A percentile compares a stretch with the other conserved stretches of the same genome.
phyloP scores from a whole-genome alignment of 2,329 filamentous ascomycete genomes.

The Apiospora arundinis region DNA sequence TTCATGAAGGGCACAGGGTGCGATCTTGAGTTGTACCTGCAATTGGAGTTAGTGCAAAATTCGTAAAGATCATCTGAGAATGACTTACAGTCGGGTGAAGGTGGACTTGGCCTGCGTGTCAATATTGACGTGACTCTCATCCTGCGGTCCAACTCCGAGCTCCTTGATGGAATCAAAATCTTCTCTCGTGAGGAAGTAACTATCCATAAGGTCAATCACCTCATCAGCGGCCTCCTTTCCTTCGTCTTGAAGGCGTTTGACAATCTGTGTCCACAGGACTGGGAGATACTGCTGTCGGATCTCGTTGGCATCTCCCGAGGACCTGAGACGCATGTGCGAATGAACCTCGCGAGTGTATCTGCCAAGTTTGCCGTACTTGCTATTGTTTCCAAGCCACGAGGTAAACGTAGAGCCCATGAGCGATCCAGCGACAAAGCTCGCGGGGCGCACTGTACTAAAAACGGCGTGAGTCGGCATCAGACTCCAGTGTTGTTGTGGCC shows the following conservation, averaged over 20 bases:
- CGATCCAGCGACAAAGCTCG: conserved; percentile 84
- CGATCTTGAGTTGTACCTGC: conserved; percentile 81
- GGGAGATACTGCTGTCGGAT: conserved; percentile 94
- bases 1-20: conserved; percentile 98
- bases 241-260: conserved; percentile 75
- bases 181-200: conserved; percentile 92
- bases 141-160: conserved; percentile 85
- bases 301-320: conserved; percentile 91
- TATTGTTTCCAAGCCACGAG: conserved; percentile 93
- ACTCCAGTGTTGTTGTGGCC: conserved; percentile 97
- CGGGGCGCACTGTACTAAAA: conserved; percentile 91
- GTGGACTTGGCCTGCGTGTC: conserved; percentile 85
- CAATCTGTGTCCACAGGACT: conserved; percentile 80
- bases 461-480: conserved; percentile 96
- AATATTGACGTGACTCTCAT: conserved; percentile 76
- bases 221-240: conserved; percentile 83
- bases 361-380: conserved; percentile 78
- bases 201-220: conserved; percentile 95
- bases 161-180: conserved; percentile 95
- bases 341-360: conserved; percentile 93
- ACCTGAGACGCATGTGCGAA: conserved; percentile 91
- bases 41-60: background rate
- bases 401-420: conserved; percentile 81
- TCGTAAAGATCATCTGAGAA: conserved; percentile 14
- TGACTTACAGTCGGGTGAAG: conserved; percentile 84